A percentile compares a stretch with the other conserved stretches of the same genome.
Evolutionary conservation across 148 eudicot genomes (phyloP).

Genomic region (Talinum fruticosum): DNA sequence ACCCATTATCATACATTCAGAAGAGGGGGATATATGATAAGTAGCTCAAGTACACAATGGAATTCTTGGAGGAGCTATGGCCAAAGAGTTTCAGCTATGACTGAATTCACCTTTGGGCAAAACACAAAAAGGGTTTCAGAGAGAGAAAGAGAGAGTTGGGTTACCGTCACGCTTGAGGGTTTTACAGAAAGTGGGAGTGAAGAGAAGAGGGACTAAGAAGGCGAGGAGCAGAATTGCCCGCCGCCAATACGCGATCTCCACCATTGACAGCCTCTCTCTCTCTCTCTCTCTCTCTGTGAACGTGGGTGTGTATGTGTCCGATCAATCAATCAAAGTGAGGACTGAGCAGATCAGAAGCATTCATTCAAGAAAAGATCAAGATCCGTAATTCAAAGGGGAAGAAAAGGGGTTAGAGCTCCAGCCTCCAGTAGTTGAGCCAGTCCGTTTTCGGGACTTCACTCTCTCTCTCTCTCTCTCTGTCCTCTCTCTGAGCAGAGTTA

Average conservation of each 20-base stretch:
- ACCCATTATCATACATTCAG: not conserved
- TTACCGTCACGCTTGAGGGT: constrained; percentile 65
- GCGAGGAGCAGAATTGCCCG: constrained; percentile 21
- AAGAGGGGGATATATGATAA: too few relatives aligned
- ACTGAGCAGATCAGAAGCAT: not conserved
- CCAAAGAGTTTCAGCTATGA: too few relatives aligned
- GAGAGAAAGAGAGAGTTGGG: constrained; percentile 8
- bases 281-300: not conserved
- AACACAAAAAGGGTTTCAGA: not conserved
- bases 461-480: not conserved
- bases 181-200: constrained; percentile 39
- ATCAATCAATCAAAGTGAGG: not conserved
- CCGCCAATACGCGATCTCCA: constrained; percentile 34
- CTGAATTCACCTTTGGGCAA: not conserved
- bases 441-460: not conserved
- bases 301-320: too few relatives aligned
- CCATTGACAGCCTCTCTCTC: not conserved
- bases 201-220: constrained; percentile 35
- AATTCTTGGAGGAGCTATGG: too few relatives aligned
- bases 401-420: too few relatives aligned
- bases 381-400: not conserved
- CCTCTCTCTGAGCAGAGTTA: not conserved
- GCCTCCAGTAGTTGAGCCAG: too few relatives aligned
- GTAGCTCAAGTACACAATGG: too few relatives aligned
- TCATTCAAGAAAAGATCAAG: not conserved